These are phyloP conservation scores for Alternaria alternata DNA, from an alignment of 2,329 filamentous ascomycete genomes.

Conservation along the genomic window DNA sequence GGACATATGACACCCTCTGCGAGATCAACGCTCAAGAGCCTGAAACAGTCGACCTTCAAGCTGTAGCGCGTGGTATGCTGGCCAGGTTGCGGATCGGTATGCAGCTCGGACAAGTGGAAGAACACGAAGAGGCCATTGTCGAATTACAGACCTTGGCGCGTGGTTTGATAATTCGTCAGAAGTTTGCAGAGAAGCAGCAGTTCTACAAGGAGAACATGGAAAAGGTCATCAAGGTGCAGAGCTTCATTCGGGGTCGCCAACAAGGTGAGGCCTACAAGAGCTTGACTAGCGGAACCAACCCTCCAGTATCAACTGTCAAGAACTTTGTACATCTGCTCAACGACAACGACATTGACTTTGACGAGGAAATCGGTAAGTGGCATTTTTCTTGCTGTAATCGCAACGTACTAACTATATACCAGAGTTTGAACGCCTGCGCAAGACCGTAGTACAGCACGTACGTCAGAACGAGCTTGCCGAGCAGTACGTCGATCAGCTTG, in stretches of 20 bases:
- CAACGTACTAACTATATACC: conserved; percentile 24
- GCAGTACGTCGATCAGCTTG: conserved; percentile 96
- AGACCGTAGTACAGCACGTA: conserved; percentile 96
- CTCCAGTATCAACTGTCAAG: conserved; percentile 94
- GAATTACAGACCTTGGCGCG: conserved; percentile 78
- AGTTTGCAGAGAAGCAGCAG: conserved; percentile 83
- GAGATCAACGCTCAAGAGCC: conserved; percentile 74
- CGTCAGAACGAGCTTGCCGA: conserved; percentile 96
- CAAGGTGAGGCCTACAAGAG: conserved; percentile 99
- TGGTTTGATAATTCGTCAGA: conserved; percentile 75
- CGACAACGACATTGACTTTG: conserved; percentile 98
- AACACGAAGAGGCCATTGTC: conserved; percentile 78
- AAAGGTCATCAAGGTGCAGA: conserved; percentile 98
- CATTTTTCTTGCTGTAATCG: too few species aligned
- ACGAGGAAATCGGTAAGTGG: conserved; percentile 79
- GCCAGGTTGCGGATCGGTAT: conserved; percentile 76
- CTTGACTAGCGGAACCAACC: conserved; percentile 93
- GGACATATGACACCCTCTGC: conserved; percentile 69
- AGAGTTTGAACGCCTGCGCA: conserved; percentile 92
- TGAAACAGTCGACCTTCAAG: conserved; percentile 75
- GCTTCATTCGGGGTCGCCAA: conserved; percentile 91
- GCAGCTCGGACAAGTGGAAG: conserved; percentile 78
- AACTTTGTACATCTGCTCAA: conserved; percentile 98
- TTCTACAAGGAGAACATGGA: conserved; percentile 98
- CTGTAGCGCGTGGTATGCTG: conserved; percentile 79